phyloP scores from a whole-genome alignment of 371 early-diverging fungal species.

The Rhizopus sp. region DNA sequence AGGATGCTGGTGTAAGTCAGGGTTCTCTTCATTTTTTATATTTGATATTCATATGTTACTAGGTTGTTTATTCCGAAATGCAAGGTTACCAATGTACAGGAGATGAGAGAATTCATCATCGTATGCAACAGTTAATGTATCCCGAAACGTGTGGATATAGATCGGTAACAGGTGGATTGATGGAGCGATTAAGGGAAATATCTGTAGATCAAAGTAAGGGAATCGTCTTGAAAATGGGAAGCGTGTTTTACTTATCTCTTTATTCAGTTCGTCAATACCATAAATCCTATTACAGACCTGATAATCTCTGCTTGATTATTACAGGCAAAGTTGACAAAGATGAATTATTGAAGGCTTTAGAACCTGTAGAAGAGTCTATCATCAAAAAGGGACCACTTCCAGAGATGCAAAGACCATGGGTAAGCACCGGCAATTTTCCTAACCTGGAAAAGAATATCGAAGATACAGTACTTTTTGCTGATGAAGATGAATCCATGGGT shows the following conservation, averaged over 20 bases:
- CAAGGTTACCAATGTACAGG: conserved; percentile 54
- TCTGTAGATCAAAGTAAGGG: conserved; percentile 62
- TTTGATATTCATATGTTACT: not conserved
- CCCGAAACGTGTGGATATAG: conserved; percentile 68
- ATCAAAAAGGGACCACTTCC: conserved; percentile 59
- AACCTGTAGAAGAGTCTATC: conserved; percentile 61
- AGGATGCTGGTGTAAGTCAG: conserved; percentile 49
- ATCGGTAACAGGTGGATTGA: conserved; percentile 69
- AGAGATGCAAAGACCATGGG: conserved; percentile 64
- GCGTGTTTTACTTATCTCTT: not conserved
- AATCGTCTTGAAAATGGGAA: not conserved
- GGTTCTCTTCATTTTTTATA: not conserved
- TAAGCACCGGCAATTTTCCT: conserved; percentile 57
- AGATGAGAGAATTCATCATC: conserved; percentile 47
- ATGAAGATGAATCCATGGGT: conserved; percentile 74
- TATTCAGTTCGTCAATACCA: conserved; percentile 59
- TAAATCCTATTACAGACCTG: conserved; percentile 67
- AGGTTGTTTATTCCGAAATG: conserved; percentile 63
- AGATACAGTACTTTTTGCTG: conserved; percentile 63
- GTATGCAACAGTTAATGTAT: conserved; percentile 62
- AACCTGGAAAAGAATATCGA: conserved; percentile 51
- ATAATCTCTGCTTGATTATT: conserved; percentile 67
- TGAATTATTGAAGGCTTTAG: conserved; percentile 54
- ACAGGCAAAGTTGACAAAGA: conserved; percentile 60
- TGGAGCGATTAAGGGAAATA: conserved; percentile 68